Evolutionary conservation across 2,329 filamentous ascomycete species (phyloP).

Genomic region (Seiridium unicorne): DNA sequence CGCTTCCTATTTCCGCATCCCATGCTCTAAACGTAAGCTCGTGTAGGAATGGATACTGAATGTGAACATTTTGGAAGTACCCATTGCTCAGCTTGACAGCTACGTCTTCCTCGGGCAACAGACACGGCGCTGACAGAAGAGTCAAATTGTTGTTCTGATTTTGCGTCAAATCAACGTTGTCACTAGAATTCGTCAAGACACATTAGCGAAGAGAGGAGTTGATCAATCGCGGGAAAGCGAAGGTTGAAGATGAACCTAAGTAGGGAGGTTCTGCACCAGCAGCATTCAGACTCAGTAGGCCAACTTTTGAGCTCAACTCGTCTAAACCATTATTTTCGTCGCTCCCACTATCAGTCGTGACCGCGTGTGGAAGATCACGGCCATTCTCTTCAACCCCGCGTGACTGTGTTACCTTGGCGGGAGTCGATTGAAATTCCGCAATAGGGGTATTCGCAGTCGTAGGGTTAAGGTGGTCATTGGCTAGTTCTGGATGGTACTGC

Average conservation of each 20-base stretch:
- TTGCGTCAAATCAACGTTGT: constrained; percentile 1
- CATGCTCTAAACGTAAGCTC: constrained; percentile 24
- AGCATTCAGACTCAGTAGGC: constrained; percentile 27
- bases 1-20: constrained; percentile 22
- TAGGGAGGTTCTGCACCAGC: constrained; percentile 34
- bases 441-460: neutral
- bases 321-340: constrained; percentile 10
- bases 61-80: constrained; percentile 35
- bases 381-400: neutral
- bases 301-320: constrained; percentile 25
- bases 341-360: too few species aligned
- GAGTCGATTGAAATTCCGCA: neutral
- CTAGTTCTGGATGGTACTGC: constrained; percentile 22
- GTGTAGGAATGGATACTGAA: constrained; percentile 36
- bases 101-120: neutral
- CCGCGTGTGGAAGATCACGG: neutral
- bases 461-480: constrained; percentile 15
- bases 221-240: constrained; percentile 29
- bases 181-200: neutral
- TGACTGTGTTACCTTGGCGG: neutral
- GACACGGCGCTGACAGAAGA: neutral
- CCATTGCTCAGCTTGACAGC: constrained; percentile 14
- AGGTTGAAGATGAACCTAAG: constrained; percentile 33
- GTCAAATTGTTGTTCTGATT: neutral
- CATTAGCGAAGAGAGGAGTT: constrained; percentile 19